These are phyloP conservation scores for Aspergillus uvarum DNA, from an alignment of 2,329 filamentous ascomycete species.

Conservation along the genomic window DNA sequence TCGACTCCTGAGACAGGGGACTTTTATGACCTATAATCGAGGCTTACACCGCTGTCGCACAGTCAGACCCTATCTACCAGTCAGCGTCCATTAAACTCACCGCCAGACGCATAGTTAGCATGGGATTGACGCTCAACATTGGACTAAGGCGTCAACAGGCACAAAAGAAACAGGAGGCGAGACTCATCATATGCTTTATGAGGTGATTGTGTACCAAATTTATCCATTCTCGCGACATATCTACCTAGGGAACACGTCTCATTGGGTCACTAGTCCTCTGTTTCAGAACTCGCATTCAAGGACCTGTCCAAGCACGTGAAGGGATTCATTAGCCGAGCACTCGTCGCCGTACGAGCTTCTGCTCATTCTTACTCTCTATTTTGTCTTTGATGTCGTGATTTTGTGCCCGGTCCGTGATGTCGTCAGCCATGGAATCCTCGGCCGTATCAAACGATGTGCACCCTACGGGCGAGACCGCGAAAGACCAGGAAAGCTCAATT, in stretches of 20 bases:
- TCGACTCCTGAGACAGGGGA: not conserved
- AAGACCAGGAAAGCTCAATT: slow-evolving; percentile 22
- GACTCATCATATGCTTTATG: slow-evolving; percentile 2
- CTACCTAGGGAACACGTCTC: not conserved
- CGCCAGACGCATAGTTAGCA: slow-evolving; percentile 7
- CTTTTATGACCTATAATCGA: not conserved
- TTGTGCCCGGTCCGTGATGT: slow-evolving; percentile 23
- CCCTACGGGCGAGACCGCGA: slow-evolving; percentile 13
- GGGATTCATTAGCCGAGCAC: not conserved
- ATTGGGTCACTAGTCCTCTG: not conserved
- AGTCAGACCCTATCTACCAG: not conserved
- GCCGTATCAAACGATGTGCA: slow-evolving; percentile 22
- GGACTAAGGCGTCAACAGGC: not conserved
- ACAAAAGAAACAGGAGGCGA: not conserved
- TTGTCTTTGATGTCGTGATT: not conserved
- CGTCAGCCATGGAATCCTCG: slow-evolving; percentile 32
- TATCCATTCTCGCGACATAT: slow-evolving; percentile 10
- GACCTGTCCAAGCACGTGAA: not conserved
- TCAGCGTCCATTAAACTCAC: slow-evolving; percentile 5
- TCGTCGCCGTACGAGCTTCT: not conserved
- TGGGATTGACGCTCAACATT: slow-evolving; percentile 3
- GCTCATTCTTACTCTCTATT: not conserved
- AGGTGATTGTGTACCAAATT: slow-evolving; percentile 13
- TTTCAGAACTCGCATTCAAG: not conserved
- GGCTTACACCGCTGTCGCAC: not conserved